Evolutionary conservation across 495 filamentous ascomycete genomes (phyloP).

Genomic region (Xylaria scruposa): DNA sequence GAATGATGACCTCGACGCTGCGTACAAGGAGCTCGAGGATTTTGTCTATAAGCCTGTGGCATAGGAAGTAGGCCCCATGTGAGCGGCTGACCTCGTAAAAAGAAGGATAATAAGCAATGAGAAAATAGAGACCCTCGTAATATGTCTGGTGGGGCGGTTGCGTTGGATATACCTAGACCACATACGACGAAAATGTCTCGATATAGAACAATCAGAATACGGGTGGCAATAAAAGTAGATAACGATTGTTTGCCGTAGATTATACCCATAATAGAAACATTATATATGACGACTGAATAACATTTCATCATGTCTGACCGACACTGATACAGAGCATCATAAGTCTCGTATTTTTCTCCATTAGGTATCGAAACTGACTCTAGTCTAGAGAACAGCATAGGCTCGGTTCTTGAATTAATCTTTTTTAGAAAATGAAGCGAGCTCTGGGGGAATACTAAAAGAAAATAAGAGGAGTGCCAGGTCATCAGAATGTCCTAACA

Average conservation of each 20-base stretch:
- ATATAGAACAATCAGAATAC: constrained; percentile 16
- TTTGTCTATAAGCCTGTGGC: constrained; percentile 57
- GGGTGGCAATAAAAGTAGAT: constrained; percentile 12
- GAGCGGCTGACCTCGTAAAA: constrained; percentile 1
- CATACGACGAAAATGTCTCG: not conserved
- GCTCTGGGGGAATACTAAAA: constrained; percentile 47
- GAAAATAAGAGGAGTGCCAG: constrained; percentile 44
- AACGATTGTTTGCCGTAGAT: constrained; percentile 14
- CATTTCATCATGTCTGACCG: constrained; percentile 22
- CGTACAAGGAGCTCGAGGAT: constrained; percentile 78
- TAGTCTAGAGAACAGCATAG: constrained; percentile 48
- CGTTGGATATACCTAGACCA: not conserved
- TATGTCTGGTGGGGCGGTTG: not conserved
- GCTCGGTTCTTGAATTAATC: constrained; percentile 46
- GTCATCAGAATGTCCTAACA: constrained; percentile 39
- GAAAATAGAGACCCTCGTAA: not conserved
- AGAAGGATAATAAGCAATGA: constrained; percentile 8
- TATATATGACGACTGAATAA: constrained; percentile 9
- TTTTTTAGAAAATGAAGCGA: constrained; percentile 41
- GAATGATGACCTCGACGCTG: constrained; percentile 86
- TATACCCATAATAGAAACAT: constrained; percentile 26
- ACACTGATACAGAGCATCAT: constrained; percentile 31
- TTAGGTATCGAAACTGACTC: constrained; percentile 56
- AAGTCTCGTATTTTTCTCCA: constrained; percentile 49
- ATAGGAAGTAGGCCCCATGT: constrained; percentile 23